Evolutionary conservation across 2,329 filamentous ascomycete species (phyloP).

Genomic region (Daldinia sp.): DNA sequence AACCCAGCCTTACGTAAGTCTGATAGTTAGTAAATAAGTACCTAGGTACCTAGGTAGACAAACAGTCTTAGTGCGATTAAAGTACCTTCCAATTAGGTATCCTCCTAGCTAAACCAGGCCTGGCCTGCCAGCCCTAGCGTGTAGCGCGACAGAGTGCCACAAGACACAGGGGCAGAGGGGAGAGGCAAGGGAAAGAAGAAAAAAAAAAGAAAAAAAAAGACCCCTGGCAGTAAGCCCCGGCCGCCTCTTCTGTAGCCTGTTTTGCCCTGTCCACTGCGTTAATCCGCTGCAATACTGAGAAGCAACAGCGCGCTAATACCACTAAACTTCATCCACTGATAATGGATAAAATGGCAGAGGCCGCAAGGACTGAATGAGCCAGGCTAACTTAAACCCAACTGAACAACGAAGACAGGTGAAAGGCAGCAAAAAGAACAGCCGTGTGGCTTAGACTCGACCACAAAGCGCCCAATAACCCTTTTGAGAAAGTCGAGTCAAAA

Average conservation of each 20-base stretch:
- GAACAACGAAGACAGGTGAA: not conserved
- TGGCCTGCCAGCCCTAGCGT: conserved; percentile 23
- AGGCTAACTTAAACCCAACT: conserved; percentile 16
- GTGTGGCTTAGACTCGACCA: conserved; percentile 34
- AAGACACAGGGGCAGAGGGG: too few relatives aligned
- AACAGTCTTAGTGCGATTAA: not conserved
- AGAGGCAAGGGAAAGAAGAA: too few relatives aligned
- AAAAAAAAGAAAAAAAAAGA: not conserved
- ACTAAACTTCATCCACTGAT: too few relatives aligned
- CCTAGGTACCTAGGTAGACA: too few relatives aligned
- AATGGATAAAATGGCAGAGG: conserved; percentile 31
- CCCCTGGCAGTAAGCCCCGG: not conserved
- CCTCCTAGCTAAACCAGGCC: conserved; percentile 4
- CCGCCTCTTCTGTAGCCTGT: conserved; percentile 16
- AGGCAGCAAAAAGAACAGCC: conserved; percentile 8
- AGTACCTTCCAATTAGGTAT: conserved; percentile 10
- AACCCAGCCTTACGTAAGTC: conserved; percentile 28
- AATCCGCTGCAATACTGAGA: not conserved
- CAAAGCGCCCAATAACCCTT: conserved; percentile 4
- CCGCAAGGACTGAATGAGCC: conserved; percentile 13
- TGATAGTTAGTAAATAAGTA: conserved; percentile 17
- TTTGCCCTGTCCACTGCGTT: too few relatives aligned
- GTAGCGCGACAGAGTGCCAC: conserved; percentile 26
- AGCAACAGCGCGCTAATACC: not conserved
- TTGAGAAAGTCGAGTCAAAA: not conserved